phyloP scores from a whole-genome alignment of 1,284 basidiomycete genomes.

The Ustilago trichophora region DNA sequence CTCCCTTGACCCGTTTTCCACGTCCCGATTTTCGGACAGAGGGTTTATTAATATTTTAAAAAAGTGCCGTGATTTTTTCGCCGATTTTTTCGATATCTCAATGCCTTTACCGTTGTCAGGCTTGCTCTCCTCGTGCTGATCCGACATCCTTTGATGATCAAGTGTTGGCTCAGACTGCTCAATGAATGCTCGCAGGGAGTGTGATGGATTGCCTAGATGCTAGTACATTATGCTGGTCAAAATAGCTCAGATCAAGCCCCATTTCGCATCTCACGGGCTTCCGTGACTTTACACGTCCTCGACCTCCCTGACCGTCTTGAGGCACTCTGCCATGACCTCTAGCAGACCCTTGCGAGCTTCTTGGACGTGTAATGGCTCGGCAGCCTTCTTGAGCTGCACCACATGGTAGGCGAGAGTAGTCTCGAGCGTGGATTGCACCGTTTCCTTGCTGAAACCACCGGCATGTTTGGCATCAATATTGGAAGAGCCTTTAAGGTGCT shows the following conservation, averaged over 20 bases:
- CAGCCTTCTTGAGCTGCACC: constrained; percentile 5
- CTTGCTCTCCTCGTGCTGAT: too few species aligned
- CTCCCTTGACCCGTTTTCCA: too few species aligned
- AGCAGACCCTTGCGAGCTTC: constrained; percentile 27
- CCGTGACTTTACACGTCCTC: constrained; percentile 7
- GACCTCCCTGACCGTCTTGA: constrained; percentile 17
- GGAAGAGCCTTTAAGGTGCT: neutral
- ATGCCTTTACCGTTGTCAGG: too few species aligned
- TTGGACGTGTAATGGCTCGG: constrained; percentile 12
- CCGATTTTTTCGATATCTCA: neutral
- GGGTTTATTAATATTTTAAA: too few species aligned
- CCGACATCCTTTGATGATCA: too few species aligned
- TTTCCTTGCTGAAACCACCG: constrained; percentile 9
- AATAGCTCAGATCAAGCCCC: too few species aligned
- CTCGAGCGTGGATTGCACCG: constrained; percentile 13
- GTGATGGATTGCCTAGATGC: neutral
- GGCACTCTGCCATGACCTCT: constrained; percentile 28
- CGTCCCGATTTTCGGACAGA: neutral
- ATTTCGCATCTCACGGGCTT: constrained; percentile 4
- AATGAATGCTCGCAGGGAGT: too few species aligned
- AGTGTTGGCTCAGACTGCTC: too few species aligned
- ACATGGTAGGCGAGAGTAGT: constrained; percentile 16
- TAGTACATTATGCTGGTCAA: neutral
- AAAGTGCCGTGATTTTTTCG: too few species aligned
- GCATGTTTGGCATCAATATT: neutral